These are phyloP conservation scores for Trichosanthes truncata DNA, from an alignment of 306 rosid species.

Conservation along the genomic window DNA sequence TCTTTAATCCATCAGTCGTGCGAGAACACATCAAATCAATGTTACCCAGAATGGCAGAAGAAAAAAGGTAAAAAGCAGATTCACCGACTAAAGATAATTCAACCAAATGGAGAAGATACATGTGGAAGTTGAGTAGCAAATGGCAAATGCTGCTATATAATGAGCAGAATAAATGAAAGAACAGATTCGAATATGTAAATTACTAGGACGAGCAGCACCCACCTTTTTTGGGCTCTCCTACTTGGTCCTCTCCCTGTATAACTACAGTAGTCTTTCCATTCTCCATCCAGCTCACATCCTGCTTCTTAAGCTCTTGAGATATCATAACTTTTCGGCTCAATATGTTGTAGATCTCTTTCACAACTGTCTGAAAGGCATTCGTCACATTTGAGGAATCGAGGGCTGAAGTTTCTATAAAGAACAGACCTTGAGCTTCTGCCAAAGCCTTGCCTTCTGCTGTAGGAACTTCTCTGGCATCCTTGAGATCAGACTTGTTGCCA, in stretches of 20 bases:
- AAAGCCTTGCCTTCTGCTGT: constrained; percentile 80
- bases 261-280: constrained; percentile 66
- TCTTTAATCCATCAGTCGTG: constrained; percentile 16
- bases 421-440: constrained; percentile 93
- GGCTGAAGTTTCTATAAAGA: constrained; percentile 95
- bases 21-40: background rate
- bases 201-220: constrained; percentile 74
- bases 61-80: constrained; percentile 6
- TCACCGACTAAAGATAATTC: constrained; percentile 16
- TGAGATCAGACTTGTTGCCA: constrained; percentile 93
- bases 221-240: constrained; percentile 35
- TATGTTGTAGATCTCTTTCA: constrained; percentile 84
- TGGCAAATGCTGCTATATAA: constrained; percentile 11
- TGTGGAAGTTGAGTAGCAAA: constrained; percentile 14
- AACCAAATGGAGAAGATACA: constrained; percentile 19
- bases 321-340: constrained; percentile 89
- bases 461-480: constrained; percentile 88
- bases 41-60: constrained; percentile 11
- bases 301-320: constrained; percentile 71
- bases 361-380: constrained; percentile 86
- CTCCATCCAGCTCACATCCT: constrained; percentile 44
- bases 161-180: constrained; percentile 16
- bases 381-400: constrained; percentile 88
- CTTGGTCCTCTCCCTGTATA: constrained; percentile 46
- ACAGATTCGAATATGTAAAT: constrained; percentile 5